Evolutionary conservation across 2,329 filamentous ascomycete genomes (phyloP).

Genomic region (Paecilomyces niveus): DNA sequence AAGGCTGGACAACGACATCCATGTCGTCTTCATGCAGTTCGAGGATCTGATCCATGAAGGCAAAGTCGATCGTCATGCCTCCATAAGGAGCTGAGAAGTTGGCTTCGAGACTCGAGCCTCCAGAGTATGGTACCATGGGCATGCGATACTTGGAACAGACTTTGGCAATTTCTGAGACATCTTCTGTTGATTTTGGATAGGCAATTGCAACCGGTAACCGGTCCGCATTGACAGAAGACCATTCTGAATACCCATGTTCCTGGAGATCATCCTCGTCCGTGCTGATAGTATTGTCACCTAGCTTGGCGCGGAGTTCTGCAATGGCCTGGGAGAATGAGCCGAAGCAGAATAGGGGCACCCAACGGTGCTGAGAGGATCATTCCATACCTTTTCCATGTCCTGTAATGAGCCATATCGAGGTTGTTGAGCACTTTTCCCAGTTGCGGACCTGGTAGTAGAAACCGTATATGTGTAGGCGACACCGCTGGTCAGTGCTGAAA

Average conservation of each 20-base stretch:
- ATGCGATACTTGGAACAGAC: slow-evolving; percentile 73
- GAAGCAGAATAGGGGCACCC: background rate
- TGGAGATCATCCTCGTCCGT: slow-evolving; percentile 59
- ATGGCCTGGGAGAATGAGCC: slow-evolving; percentile 42
- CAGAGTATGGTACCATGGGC: slow-evolving; percentile 81
- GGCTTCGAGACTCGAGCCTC: slow-evolving; percentile 78
- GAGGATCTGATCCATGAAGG: slow-evolving; percentile 76
- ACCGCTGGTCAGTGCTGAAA: slow-evolving; percentile 44
- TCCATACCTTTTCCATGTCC: slow-evolving; percentile 32
- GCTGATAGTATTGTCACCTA: slow-evolving; percentile 56
- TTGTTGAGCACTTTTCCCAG: slow-evolving; percentile 8
- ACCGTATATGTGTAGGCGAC: slow-evolving; percentile 47
- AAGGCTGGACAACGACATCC: slow-evolving; percentile 88
- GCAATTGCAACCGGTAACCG: slow-evolving; percentile 58
- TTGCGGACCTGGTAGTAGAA: slow-evolving; percentile 23
- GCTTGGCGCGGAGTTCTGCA: slow-evolving; percentile 42
- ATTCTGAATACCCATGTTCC: slow-evolving; percentile 62
- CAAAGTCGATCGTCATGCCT: slow-evolving; percentile 84
- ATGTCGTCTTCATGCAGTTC: slow-evolving; percentile 78
- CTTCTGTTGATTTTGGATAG: slow-evolving; percentile 56
- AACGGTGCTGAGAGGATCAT: background rate
- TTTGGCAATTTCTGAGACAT: slow-evolving; percentile 58
- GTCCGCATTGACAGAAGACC: slow-evolving; percentile 61
- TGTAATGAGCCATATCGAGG: slow-evolving; percentile 31
- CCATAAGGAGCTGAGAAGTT: slow-evolving; percentile 85